A percentile compares a stretch with the other conserved stretches of the same genome.
Evolutionary conservation across 768 basidiomycete species (phyloP).

Genomic region (Mycena amicta): DNA sequence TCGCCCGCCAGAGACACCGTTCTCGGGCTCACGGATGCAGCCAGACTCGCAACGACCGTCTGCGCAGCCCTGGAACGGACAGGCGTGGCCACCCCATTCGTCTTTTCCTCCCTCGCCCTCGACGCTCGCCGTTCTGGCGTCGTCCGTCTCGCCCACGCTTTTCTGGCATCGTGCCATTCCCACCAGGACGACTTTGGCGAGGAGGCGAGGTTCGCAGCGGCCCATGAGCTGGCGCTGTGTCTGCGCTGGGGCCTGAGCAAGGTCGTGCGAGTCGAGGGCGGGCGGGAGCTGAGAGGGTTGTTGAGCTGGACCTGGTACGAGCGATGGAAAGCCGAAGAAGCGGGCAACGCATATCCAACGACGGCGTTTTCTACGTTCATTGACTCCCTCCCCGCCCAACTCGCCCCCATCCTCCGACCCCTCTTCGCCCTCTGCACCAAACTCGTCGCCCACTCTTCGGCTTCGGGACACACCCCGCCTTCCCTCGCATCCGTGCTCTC

Average conservation of each 20-base stretch:
- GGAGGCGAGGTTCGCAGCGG: constrained; percentile 81
- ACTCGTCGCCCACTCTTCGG: constrained; percentile 80
- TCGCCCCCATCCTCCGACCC: constrained; percentile 64
- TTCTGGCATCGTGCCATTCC: constrained; percentile 51
- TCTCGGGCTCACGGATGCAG: constrained; percentile 55
- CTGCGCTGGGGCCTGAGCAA: constrained; percentile 91
- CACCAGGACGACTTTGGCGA: constrained; percentile 44
- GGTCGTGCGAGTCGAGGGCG: constrained; percentile 68
- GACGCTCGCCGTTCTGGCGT: constrained; percentile 58
- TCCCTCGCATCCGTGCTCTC: constrained; percentile 89
- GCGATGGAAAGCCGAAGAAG: constrained; percentile 81
- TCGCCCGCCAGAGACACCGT: constrained; percentile 53
- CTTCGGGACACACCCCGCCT: constrained; percentile 89
- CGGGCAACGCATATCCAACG: constrained; percentile 75
- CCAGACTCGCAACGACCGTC: constrained; percentile 50
- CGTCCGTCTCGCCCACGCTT: constrained; percentile 59
- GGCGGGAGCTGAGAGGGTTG: constrained; percentile 79
- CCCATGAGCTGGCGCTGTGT: constrained; percentile 89
- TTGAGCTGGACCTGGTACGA: constrained; percentile 84
- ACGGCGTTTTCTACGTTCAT: constrained; percentile 68
- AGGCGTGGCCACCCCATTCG: constrained; percentile 65
- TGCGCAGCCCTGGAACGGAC: constrained; percentile 52
- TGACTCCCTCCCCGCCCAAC: constrained; percentile 72
- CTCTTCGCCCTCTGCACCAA: constrained; percentile 81
- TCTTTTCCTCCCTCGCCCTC: constrained; percentile 69